Evolutionary conservation across 129 eudicot species (phyloP), one percentile per base, ranked within the genome.

Genomic region (Escallonia herrerae): DNA sequence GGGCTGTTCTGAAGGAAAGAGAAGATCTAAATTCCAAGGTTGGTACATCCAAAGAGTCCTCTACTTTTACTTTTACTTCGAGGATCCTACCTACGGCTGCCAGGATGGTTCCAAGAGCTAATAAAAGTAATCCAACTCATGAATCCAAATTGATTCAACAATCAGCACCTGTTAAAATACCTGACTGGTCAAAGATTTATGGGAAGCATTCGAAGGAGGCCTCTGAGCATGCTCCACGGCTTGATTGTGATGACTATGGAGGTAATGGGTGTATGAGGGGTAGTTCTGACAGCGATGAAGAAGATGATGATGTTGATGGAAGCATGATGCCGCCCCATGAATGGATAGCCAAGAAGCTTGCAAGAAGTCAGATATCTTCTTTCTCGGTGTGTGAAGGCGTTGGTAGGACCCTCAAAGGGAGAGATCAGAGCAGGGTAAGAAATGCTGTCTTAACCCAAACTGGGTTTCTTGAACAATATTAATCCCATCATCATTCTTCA

Each of bases 321-420:
- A 66, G 13, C 49, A 65, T 80, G 86, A 72, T 86, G 63, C 97
- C 97, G 2, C 97, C 97, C 8, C 97, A 90, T 75, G 97, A 90
- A 81, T 90, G 87, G 91, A 69, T 90, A 42, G 90, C 90, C 50
- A 83, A 68, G 62, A 89, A 76, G 85, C 82, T 77, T 48, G 95
- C 86, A 68, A 86, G 91, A 53, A 86, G 66, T 53, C 84, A 83
- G 43, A 81, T 74, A 7, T 79, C 88, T 43, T 81, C 97, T n/a
- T 90, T 90, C 76, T 90, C 95, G 15, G 95, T 90, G 48, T 90
- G 91, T 64, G 97, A 86, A 84, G 97, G 97, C 15, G 97, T 77
- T 15, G 97, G 97, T 54, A 90, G 97, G 71, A 90, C 97, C 6
- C 95, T 90, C 40, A 90, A 90, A 74, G 97, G 97, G 37, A 86